These are phyloP conservation scores for Colletotrichum lini DNA, from an alignment of 2,329 filamentous ascomycete genomes.

Conservation along the genomic window DNA sequence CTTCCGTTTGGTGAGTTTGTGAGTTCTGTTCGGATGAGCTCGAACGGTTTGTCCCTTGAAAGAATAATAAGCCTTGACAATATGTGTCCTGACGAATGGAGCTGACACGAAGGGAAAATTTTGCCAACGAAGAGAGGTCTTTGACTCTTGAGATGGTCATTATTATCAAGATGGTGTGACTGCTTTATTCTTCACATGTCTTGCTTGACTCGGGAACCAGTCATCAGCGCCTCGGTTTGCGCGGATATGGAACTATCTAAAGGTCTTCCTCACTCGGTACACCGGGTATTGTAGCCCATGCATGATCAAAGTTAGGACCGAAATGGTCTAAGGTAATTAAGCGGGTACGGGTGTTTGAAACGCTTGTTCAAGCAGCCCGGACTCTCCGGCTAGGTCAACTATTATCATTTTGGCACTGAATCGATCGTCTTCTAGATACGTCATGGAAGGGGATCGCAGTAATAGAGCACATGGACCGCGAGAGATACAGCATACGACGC, in stretches of 20 bases:
- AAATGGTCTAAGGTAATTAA: neutral
- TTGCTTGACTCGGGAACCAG: neutral
- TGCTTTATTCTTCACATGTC: neutral
- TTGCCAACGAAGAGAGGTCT: neutral
- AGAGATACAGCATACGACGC: too few species aligned
- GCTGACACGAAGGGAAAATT: neutral
- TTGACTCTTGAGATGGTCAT: constrained; percentile 1
- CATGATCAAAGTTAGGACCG: too few species aligned
- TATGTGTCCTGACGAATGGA: neutral
- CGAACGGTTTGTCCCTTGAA: neutral
- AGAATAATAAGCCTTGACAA: neutral
- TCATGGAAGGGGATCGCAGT: too few species aligned
- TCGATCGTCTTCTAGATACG: too few species aligned
- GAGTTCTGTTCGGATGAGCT: neutral
- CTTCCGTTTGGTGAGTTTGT: neutral
- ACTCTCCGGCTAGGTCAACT: too few species aligned
- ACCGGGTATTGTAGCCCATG: neutral
- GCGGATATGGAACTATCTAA: neutral
- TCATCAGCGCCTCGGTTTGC: neutral
- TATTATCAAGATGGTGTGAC: neutral
- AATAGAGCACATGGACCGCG: too few species aligned
- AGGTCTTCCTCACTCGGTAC: neutral
- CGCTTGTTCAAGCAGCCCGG: too few species aligned
- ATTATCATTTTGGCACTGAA: too few species aligned
- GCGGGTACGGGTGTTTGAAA: neutral